Evolutionary conservation across 2,329 filamentous ascomycete genomes (phyloP).

Genomic region (Knoxdaviesia capensis): DNA sequence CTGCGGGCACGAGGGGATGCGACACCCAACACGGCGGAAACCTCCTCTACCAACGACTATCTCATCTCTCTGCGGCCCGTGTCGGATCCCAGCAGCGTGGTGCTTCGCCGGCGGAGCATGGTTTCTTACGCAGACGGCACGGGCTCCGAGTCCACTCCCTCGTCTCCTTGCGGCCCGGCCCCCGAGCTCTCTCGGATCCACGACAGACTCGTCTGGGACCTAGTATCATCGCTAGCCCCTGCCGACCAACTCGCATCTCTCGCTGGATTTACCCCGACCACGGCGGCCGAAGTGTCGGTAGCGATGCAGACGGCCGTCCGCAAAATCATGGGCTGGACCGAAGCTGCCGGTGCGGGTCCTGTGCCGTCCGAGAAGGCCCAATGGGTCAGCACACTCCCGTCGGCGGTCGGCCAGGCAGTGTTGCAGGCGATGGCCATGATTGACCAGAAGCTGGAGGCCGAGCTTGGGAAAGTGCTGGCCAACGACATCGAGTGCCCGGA

Average conservation of each 20-base stretch:
- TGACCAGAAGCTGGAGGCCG: conserved; percentile 20
- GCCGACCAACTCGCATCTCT: not conserved
- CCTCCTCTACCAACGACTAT: conserved; percentile 15
- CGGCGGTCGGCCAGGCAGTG: conserved; percentile 4
- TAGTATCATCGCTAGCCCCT: conserved; percentile 17
- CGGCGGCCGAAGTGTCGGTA: too few species aligned
- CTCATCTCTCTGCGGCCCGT: conserved; percentile 32
- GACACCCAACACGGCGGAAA: conserved; percentile 8
- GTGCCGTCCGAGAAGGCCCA: too few species aligned
- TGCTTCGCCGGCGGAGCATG: conserved; percentile 7
- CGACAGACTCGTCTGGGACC: conserved; percentile 29
- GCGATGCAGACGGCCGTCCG: too few species aligned
- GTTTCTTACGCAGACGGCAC: conserved; percentile 10
- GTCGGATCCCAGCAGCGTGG: conserved; percentile 23
- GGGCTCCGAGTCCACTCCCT: conserved; percentile 17
- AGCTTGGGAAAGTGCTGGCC: conserved; percentile 24
- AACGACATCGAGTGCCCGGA: conserved; percentile 20
- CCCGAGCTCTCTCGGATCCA: conserved; percentile 28
- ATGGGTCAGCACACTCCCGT: too few species aligned
- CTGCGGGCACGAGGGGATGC: conserved; percentile 22
- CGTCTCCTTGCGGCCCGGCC: conserved; percentile 8
- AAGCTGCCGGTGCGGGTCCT: too few species aligned
- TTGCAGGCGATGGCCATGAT: conserved; percentile 19
- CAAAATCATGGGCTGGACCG: too few species aligned
- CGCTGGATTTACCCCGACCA: too few species aligned